Conservation (phyloP, 768 basidiomycete species). For the Coprinopsis sp. region DNA sequence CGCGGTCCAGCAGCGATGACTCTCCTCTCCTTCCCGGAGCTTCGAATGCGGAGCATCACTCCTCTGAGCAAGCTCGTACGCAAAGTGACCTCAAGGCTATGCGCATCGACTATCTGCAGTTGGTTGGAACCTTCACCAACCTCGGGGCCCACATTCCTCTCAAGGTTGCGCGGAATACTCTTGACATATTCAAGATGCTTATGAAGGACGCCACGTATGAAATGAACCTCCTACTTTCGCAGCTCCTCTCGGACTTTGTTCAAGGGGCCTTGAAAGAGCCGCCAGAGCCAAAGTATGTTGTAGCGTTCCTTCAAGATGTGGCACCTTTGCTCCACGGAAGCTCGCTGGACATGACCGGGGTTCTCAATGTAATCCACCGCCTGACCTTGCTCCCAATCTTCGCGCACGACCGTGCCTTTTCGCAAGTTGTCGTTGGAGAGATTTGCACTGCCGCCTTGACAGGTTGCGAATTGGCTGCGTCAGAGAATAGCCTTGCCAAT, state of each 20-base stretch:
- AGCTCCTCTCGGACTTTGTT: conserved; percentile 52
- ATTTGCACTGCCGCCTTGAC: conserved; percentile 43
- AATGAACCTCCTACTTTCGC: conserved; percentile 35
- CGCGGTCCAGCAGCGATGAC: conserved; percentile 7
- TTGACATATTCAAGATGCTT: conserved; percentile 54
- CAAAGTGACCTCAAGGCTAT: conserved; percentile 55
- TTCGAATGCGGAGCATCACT: conserved; percentile 7
- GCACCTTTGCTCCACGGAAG: conserved; percentile 51
- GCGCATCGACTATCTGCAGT: conserved; percentile 59
- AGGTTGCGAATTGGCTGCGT: conserved; percentile 42
- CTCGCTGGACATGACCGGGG: conserved; percentile 50
- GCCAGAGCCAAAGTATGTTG: conserved; percentile 43
- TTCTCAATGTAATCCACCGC: conserved; percentile 47
- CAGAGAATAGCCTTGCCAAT: conserved; percentile 35
- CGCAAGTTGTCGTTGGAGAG: conserved; percentile 39
- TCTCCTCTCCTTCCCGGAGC: conserved; percentile 5
- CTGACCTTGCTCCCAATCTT: conserved; percentile 44
- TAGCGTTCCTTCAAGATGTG: conserved; percentile 50
- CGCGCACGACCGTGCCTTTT: conserved; percentile 49
- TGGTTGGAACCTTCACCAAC: conserved; percentile 45
- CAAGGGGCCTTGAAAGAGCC: conserved; percentile 40
- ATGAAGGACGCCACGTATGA: conserved; percentile 43
- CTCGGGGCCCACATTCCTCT: conserved; percentile 46
- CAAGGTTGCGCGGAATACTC: conserved; percentile 37
- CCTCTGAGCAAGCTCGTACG: conserved; percentile 17